Conservation (phyloP, 345 rosid species). For the Acer campestre region DNA sequence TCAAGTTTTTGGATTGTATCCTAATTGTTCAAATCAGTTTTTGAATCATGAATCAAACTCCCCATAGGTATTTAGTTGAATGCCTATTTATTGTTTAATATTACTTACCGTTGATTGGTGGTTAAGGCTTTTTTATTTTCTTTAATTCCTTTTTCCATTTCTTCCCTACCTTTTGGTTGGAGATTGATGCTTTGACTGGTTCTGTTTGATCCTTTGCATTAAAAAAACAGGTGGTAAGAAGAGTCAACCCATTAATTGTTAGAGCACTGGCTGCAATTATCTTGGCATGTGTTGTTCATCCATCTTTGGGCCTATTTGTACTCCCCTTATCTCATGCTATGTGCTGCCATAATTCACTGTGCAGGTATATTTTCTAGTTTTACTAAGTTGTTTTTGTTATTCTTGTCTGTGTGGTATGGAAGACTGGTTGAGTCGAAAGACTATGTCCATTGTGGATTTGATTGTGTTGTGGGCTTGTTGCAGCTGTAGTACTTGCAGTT, state of each 20-base stretch:
- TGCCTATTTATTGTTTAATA: not conserved
- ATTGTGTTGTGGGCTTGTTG: not conserved
- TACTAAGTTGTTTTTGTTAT: not conserved
- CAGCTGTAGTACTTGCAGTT: constrained; percentile 3
- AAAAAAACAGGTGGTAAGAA: constrained; percentile 64
- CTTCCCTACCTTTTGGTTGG: constrained; percentile 8
- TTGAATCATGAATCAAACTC: not conserved
- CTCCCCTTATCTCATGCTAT: constrained; percentile 65
- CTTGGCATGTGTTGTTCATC: constrained; percentile 79
- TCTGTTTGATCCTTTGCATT: constrained; percentile 17
- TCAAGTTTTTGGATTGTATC: not conserved
- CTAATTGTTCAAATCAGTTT: too few relatives aligned
- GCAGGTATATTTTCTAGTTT: constrained; percentile 53
- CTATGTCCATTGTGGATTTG: constrained; percentile 3
- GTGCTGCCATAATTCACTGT: constrained; percentile 77
- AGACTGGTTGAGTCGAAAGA: not conserved
- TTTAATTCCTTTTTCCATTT: not conserved
- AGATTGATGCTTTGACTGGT: constrained; percentile 17
- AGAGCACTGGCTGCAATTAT: constrained; percentile 55
- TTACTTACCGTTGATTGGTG: not conserved
- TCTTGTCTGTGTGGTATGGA: constrained; percentile 4
- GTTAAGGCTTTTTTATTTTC: constrained; percentile 9
- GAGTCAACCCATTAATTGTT: constrained; percentile 57
- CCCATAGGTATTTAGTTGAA: constrained; percentile 4
- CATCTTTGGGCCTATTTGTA: constrained; percentile 79